Base-by-base conservation (phyloP, 306 rosid species). In the Medicago arabica region DNA sequence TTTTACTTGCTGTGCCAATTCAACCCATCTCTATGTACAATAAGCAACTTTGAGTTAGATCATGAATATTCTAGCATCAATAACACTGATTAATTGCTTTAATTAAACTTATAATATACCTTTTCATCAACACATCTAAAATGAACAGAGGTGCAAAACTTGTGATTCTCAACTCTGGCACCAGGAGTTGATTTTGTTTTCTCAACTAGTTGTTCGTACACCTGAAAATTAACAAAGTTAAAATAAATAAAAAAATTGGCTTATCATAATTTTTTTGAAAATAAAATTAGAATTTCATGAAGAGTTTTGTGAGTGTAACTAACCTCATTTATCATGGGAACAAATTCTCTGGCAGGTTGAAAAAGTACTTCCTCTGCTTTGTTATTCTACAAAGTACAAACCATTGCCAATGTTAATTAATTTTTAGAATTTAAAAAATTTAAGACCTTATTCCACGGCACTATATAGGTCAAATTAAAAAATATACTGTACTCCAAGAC, bases 111-210 rank as follows among this genome's bases (percentile, higher is more conserved):
- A 31, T 34, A 9, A 74, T 28, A 14, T 76, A 91, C 98, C 95
- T 90, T 92, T 87, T 95, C 98, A 21, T 95, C 97, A 55, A 95
- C 98, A 59, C 98, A 89, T 9, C 98, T 97, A 67, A 79, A 95
- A 57, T 95, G 98, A 72, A 95, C 98, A 51, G 98, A 90, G 15
- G 76, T 72, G 41, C 98, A 92, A 65, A 92, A 95, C 73, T 90
- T 95, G 74, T 95, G 92, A 83, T 95, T 85, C 83, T 95, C 98
- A 44, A 95, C 97, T 77, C 40, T 80, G 9, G 91, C 95, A 72
- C 98, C 97, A 9, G 89, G 88, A 44, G 89, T 92, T 67, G 86
- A 79, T 81, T 87, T 92, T 1, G 92, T 90, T 83, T 86, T 87
- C 64, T 92, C 93, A 43, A 89, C 87, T 9, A 95, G 78, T 16